Conservation (phyloP, 352 stramenopile genomes). For the Pythium folliculosum region DNA sequence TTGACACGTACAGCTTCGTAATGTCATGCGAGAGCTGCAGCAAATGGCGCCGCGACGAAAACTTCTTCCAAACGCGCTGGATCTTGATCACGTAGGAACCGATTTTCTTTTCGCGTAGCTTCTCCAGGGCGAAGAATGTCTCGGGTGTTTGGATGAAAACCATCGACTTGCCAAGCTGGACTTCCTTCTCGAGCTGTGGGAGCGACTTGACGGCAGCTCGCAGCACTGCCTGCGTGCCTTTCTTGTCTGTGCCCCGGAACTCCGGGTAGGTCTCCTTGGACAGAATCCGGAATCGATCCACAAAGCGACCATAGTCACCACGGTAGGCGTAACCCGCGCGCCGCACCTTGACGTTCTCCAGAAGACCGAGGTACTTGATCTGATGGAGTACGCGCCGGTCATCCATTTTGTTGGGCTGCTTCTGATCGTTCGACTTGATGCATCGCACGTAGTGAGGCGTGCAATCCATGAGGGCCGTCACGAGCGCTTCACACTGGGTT, state of each 20-base stretch:
- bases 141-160: constrained; percentile 91
- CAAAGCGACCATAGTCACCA: constrained; percentile 85
- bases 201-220: constrained; percentile 69
- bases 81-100: constrained; percentile 78
- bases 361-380: constrained; percentile 86
- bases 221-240: constrained; percentile 82
- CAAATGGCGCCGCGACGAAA: constrained; percentile 76
- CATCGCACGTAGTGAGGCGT: constrained; percentile 91
- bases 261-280: constrained; percentile 85
- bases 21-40: constrained; percentile 85
- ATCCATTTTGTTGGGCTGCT: constrained; percentile 83
- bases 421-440: constrained; percentile 92
- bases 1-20: constrained; percentile 80
- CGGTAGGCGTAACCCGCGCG: constrained; percentile 84
- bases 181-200: constrained; percentile 75
- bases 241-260: constrained; percentile 80
- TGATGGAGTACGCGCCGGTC: constrained; percentile 85
- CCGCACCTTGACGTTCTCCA: constrained; percentile 90
- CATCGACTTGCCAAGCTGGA: constrained; percentile 90
- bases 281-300: constrained; percentile 82
- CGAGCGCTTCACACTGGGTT: constrained; percentile 87
- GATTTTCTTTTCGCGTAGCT: constrained; percentile 82
- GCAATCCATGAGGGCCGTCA: constrained; percentile 88
- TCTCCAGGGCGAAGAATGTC: constrained; percentile 90
- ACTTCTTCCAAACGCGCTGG: constrained; percentile 83